A percentile compares a stretch with the other conserved stretches of the same genome.
These are phyloP conservation scores for Yamadazyma laniorum DNA, from an alignment of 805 yeast genomes.

Conservation along the genomic window DNA sequence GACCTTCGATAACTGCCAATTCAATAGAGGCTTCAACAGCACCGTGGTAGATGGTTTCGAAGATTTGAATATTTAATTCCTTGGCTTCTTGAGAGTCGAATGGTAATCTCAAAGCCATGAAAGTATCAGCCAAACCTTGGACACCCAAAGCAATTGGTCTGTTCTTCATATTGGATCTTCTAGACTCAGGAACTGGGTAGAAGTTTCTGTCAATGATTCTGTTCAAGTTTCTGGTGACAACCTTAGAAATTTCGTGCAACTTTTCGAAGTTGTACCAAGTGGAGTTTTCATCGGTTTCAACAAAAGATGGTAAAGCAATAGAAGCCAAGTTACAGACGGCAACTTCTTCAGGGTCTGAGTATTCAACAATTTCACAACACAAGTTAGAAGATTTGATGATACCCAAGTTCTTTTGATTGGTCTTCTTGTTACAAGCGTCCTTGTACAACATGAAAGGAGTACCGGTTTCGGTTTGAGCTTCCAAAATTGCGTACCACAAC, in stretches of 20 bases:
- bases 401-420: slow-evolving; percentile 62
- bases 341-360: slow-evolving; percentile 55
- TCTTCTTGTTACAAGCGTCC: slow-evolving; percentile 58
- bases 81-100: slow-evolving; percentile 58
- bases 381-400: slow-evolving; percentile 58
- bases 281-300: slow-evolving; percentile 41
- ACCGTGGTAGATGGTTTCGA: slow-evolving; percentile 61
- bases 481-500: slow-evolving; percentile 59
- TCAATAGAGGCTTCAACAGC: slow-evolving; percentile 58
- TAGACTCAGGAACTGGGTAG: slow-evolving; percentile 57
- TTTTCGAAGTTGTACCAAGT: slow-evolving; percentile 55
- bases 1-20: slow-evolving; percentile 50
- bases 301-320: slow-evolving; percentile 56
- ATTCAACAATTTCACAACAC: slow-evolving; percentile 64
- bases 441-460: slow-evolving; percentile 64
- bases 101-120: slow-evolving; percentile 54
- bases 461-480: slow-evolving; percentile 65
- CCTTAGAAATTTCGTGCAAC: slow-evolving; percentile 54
- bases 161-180: slow-evolving; percentile 52
- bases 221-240: slow-evolving; percentile 54
- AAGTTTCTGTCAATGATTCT: slow-evolving; percentile 54
- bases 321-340: slow-evolving; percentile 65
- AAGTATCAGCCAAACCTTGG: slow-evolving; percentile 61
- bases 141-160: slow-evolving; percentile 66
- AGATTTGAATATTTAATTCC: slow-evolving; percentile 56